Base-by-base conservation (phyloP, 179 eudicot genomes). In the Corrigiola litoralis region DNA sequence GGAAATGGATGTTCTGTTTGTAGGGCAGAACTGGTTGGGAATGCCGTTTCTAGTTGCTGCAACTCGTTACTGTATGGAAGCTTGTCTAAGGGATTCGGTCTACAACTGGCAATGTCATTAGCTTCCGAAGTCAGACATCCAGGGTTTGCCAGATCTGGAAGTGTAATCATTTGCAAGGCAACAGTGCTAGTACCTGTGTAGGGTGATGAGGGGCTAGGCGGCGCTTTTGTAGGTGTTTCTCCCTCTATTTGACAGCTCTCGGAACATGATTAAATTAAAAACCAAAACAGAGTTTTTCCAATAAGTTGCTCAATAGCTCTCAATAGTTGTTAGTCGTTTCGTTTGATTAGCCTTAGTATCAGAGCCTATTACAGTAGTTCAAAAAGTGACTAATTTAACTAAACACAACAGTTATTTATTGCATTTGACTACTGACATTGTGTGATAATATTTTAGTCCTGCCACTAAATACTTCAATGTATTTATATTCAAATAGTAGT, bases 241-340 rank as follows among this genome's bases (percentile, higher is more conserved):
- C 70, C 83, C 53, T 78, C 72, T 13, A 65, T 59, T 34, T 74
- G 52, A 58, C 65, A 70, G 71, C 67, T 46, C 75, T 77, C 77
- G 5, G 81, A 17, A 71, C 89, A 91, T 88, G 72, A 33, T 49
- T 68, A 16, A 49, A 13, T 54, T 61, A 6, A 33, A 45, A 48
- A 42, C 9, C n/a, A 7, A 27, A 21, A 41, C n/a, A n/a, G n/a
- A n/a, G n/a, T n/a, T n/a, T n/a, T n/a, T n/a, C n/a, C n/a, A n/a
- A n/a, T n/a, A n/a, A n/a, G n/a, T n/a, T n/a, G n/a, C n/a, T n/a
- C n/a, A n/a, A n/a, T n/a, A n/a, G n/a, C n/a, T n/a, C n/a, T n/a
- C n/a, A n/a, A n/a, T n/a, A n/a, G n/a, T n/a, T n/a, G n/a, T n/a
- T n/a, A n/a, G n/a, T n/a, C n/a, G n/a, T n/a, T n/a, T n/a, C n/a